phyloP scores from a whole-genome alignment of 1,139 yeast species.

The Hansenula lynferdii region DNA sequence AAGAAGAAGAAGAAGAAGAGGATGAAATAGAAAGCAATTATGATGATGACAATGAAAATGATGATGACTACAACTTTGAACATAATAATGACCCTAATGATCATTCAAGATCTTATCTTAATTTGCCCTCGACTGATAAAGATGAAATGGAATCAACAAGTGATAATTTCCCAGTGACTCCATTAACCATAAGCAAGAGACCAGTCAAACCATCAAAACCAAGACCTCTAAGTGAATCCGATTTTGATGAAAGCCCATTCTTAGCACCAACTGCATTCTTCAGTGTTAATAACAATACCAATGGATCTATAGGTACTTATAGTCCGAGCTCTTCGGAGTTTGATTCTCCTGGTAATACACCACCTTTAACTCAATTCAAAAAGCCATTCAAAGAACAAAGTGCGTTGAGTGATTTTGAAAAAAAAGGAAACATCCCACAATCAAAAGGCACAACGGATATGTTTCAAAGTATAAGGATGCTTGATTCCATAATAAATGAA shows the following conservation, averaged over 20 bases:
- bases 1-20: slow-evolving; percentile 19
- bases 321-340: slow-evolving; percentile 38
- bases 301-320: slow-evolving; percentile 35
- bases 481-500: slow-evolving; percentile 23
- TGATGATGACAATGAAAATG: slow-evolving; percentile 5
- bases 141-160: slow-evolving; percentile 1
- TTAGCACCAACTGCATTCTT: slow-evolving; percentile 20
- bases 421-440: slow-evolving; percentile 21
- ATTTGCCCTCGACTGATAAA: neutral
- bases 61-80: slow-evolving; percentile 3
- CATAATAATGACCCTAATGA: slow-evolving; percentile 2
- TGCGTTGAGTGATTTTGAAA: slow-evolving; percentile 5
- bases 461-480: slow-evolving; percentile 22
- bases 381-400: slow-evolving; percentile 5
- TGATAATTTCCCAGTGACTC: slow-evolving; percentile 18
- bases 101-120: neutral
- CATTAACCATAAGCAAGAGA: slow-evolving; percentile 15
- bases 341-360: slow-evolving; percentile 23
- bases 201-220: slow-evolving; percentile 3
- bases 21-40: slow-evolving; percentile 30
- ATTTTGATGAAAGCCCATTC: slow-evolving; percentile 20
- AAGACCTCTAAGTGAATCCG: slow-evolving; percentile 12
- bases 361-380: slow-evolving; percentile 8
- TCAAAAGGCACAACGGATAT: slow-evolving; percentile 22
- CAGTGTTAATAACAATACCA: slow-evolving; percentile 12